Conservation (phyloP, 768 basidiomycete species). For the Boletus rubroflammeus region DNA sequence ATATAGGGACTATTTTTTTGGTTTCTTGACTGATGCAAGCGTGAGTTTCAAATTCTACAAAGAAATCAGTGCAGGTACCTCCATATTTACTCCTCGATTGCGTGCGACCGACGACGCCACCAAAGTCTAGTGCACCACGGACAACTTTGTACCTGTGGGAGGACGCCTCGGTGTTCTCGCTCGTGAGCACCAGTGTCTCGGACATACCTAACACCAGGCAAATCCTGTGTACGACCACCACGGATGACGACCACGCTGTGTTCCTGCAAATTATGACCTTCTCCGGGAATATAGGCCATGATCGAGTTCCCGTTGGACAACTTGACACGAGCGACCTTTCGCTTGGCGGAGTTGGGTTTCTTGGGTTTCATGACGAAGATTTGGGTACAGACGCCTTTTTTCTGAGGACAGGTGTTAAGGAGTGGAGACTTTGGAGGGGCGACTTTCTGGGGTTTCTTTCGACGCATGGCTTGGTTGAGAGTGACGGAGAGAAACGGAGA, state of each 20-base stretch:
- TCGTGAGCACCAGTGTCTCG: neutral
- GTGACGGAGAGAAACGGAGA: slow-evolving; percentile 60
- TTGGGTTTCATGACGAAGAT: slow-evolving; percentile 83
- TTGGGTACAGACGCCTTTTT: slow-evolving; percentile 87
- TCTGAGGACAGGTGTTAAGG: slow-evolving; percentile 74
- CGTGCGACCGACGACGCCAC: slow-evolving; percentile 80
- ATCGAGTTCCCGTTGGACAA: slow-evolving; percentile 83
- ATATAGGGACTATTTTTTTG: slow-evolving; percentile 57
- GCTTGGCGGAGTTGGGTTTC: slow-evolving; percentile 98
- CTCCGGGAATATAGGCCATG: slow-evolving; percentile 94
- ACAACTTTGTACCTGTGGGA: slow-evolving; percentile 84
- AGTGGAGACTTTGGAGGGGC: slow-evolving; percentile 67
- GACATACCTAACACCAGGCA: slow-evolving; percentile 91
- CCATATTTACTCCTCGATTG: slow-evolving; percentile 89
- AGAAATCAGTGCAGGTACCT: slow-evolving; percentile 45
- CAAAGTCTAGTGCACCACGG: slow-evolving; percentile 87
- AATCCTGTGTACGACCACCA: slow-evolving; percentile 94
- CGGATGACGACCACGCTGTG: slow-evolving; percentile 94
- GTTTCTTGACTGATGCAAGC: slow-evolving; percentile 70
- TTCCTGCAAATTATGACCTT: slow-evolving; percentile 97
- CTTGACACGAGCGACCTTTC: slow-evolving; percentile 94
- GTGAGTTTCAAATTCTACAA: slow-evolving; percentile 1
- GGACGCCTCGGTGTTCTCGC: neutral
- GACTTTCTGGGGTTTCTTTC: slow-evolving; percentile 55
- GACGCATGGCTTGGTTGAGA: slow-evolving; percentile 83